Evolutionary conservation across 768 basidiomycete species (phyloP).

Genomic region (Lyophyllum semitale): DNA sequence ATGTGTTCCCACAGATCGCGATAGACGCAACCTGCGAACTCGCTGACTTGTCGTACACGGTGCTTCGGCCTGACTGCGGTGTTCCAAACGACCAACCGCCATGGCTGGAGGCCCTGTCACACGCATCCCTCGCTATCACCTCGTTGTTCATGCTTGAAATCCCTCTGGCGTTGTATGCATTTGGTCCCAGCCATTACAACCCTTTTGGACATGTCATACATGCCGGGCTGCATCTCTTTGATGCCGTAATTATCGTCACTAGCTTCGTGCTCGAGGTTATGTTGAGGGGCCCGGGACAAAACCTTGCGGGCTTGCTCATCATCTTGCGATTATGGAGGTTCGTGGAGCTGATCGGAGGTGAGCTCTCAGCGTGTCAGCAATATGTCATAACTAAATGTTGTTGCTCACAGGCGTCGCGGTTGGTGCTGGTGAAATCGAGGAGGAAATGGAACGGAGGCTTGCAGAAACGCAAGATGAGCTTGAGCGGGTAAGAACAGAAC

Average conservation of each 20-base stretch:
- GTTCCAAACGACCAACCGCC: slow-evolving; percentile 44
- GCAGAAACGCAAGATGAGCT: slow-evolving; percentile 51
- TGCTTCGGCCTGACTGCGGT: slow-evolving; percentile 56
- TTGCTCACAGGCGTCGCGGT: slow-evolving; percentile 63
- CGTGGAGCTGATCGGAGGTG: slow-evolving; percentile 68
- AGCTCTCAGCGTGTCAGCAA: not conserved
- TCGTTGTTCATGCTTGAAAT: slow-evolving; percentile 79
- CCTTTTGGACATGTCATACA: slow-evolving; percentile 59
- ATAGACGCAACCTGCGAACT: slow-evolving; percentile 75
- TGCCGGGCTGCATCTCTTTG: slow-evolving; percentile 71
- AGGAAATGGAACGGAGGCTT: slow-evolving; percentile 51
- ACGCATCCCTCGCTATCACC: slow-evolving; percentile 68
- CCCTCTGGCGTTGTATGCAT: slow-evolving; percentile 65
- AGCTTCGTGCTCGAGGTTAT: slow-evolving; percentile 76
- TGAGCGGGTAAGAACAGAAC: slow-evolving; percentile 39
- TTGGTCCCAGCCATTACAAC: slow-evolving; percentile 62
- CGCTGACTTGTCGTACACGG: slow-evolving; percentile 66
- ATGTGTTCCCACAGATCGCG: slow-evolving; percentile 42
- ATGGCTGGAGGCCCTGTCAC: slow-evolving; percentile 66
- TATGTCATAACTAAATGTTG: not conserved
- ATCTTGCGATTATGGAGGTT: slow-evolving; percentile 80
- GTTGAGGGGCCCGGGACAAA: slow-evolving; percentile 66
- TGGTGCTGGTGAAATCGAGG: slow-evolving; percentile 71
- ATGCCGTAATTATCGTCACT: slow-evolving; percentile 66
- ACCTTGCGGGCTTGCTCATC: slow-evolving; percentile 71